Conservation (phyloP, 305 asterid species). For the Andrographis paniculata region DNA sequence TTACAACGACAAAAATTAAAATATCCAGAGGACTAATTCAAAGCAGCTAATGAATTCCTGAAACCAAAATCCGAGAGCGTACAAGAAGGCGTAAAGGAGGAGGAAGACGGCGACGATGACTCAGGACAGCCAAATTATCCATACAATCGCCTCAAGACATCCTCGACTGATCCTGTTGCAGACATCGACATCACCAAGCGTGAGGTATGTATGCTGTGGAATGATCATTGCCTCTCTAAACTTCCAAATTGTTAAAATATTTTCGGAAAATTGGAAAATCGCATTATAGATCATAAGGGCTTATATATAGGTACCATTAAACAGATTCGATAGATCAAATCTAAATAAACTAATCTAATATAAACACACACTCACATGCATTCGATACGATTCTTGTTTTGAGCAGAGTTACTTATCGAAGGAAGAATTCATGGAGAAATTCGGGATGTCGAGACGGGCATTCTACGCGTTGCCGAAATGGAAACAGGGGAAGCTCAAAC, state of each 20-base stretch:
- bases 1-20: too few relatives aligned
- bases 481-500: slow-evolving; percentile 93
- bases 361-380: too few relatives aligned
- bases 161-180: slow-evolving; percentile 50
- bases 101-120: slow-evolving; percentile 61
- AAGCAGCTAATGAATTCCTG: slow-evolving; percentile 33
- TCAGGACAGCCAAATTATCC: slow-evolving; percentile 64
- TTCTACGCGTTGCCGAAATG: slow-evolving; percentile 93
- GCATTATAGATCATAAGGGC: too few relatives aligned
- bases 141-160: slow-evolving; percentile 63
- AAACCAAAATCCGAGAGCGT: slow-evolving; percentile 53
- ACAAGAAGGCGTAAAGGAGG: slow-evolving; percentile 76
- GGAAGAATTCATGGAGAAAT: slow-evolving; percentile 80
- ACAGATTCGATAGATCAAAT: too few relatives aligned
- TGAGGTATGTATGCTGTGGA: slow-evolving; percentile 47
- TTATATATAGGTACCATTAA: too few relatives aligned
- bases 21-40: not conserved
- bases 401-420: slow-evolving; percentile 76
- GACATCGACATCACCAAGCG: slow-evolving; percentile 86
- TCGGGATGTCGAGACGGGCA: slow-evolving; percentile 65
- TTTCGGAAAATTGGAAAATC: too few relatives aligned
- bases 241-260: too few relatives aligned
- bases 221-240: not conserved
- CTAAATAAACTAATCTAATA: too few relatives aligned
- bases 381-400: not conserved